Base-by-base conservation (phyloP, 2,329 filamentous ascomycete species). In the Beauveria scarabaeidicola region DNA sequence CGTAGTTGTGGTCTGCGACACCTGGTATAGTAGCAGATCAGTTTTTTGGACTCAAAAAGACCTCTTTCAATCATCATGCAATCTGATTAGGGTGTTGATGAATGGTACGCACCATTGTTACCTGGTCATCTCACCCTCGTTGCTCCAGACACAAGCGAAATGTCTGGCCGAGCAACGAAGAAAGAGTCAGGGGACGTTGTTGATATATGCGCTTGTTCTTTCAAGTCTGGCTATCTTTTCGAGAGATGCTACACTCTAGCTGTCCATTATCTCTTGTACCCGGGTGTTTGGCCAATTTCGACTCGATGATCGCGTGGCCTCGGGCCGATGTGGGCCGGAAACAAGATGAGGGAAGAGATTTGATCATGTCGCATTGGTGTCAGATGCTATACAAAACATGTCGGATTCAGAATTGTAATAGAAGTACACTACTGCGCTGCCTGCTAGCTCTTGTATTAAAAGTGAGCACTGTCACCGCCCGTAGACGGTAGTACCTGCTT, bases 1-100 rank as follows among this genome's bases (percentile, higher is more conserved):
- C 66, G 1, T 67, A 66, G n/a, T 67, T 59, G 23, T 64, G 65
- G 5, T 71, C 65, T 1, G 71, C 68, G 7, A 68, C 66, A 51
- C 75, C 72, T 5, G 66, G 63, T 5, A 62, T 40, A 1, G 68
- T 66, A 0, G 66, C 69, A 2, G 44, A 62, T 73, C 73, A 76
- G 32, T 69, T 69, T 1, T 67, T 41, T 17, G 65, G 19, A 32
- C 47, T 27, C 11, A 73, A 17, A 13, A 74, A 74, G 65, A 0
- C 69, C 74, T 2, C 73, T 71, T 61, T 77, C 75, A 1, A 76
- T 72, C 2, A 60, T 60, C 11, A 38, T 19, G n/a, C 19, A 51
- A 51, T 38, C 29, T 3, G 29, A 51, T 19, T 19, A 21, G 2
- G 29, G 48, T 21, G 11, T 23, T 13, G 19, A 38, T 15, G 11